Conservation (phyloP, 139 green algal species). For the Picochlorum costavermella region DNA sequence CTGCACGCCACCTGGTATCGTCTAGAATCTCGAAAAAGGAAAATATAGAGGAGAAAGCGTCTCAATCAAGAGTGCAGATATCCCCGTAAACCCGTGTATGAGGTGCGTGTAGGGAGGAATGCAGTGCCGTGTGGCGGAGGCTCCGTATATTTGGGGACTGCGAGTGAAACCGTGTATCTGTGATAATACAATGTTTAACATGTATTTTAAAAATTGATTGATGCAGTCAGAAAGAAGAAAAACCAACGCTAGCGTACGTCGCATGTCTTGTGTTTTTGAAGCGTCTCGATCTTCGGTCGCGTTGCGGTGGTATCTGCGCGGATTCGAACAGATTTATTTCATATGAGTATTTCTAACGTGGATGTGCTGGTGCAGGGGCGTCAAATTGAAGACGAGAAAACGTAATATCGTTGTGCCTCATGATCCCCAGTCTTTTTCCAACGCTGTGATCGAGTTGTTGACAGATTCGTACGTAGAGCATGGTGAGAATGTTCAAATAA, state of each 20-base stretch:
- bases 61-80: slow-evolving; percentile 1
- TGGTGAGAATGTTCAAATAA: slow-evolving; percentile 42
- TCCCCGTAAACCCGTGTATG: slow-evolving; percentile 5
- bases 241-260: slow-evolving; percentile 81
- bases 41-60: no score
- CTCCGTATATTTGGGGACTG: background rate
- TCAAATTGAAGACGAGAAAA: slow-evolving; percentile 91
- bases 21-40: no score
- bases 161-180: background rate
- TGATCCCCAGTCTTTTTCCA: slow-evolving; percentile 86
- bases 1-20: no score
- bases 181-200: background rate
- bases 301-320: background rate
- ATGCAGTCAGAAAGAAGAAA: slow-evolving; percentile 77
- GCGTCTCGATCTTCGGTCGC: background rate
- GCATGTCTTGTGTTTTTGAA: background rate
- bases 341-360: background rate
- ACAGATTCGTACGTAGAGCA: slow-evolving; percentile 50
- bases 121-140: background rate
- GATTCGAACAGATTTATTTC: background rate
- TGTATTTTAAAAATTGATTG: background rate
- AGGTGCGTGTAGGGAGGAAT: slow-evolving; percentile 6
- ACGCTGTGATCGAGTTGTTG: slow-evolving; percentile 79
- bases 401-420: slow-evolving; percentile 91
- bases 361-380: slow-evolving; percentile 52